A percentile compares a stretch with the other conserved stretches of the same genome.
Evolutionary conservation across 23 red algal genomes (phyloP).

Genomic region (Gracilaria caudata): DNA sequence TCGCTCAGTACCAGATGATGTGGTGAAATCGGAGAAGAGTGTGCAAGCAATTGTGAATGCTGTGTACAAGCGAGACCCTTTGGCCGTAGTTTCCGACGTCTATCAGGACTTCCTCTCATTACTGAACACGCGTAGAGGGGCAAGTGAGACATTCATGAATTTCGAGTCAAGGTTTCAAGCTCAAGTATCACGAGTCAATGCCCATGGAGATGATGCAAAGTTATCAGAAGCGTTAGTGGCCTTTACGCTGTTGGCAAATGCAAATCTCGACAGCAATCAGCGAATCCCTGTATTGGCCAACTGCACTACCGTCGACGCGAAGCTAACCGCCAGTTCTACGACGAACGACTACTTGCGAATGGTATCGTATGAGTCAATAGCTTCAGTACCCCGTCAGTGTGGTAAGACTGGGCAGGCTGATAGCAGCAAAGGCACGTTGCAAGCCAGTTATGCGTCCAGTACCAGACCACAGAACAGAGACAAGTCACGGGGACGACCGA

Average conservation of each 20-base stretch:
- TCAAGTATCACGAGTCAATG: neutral
- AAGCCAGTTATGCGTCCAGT: neutral
- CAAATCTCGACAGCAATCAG: neutral
- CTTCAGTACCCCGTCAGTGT: neutral
- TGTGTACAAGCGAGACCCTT: neutral
- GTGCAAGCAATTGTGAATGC: neutral
- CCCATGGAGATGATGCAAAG: neutral
- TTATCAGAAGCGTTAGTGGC: neutral
- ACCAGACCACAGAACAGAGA: neutral
- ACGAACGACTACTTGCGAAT: neutral
- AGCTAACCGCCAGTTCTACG: neutral
- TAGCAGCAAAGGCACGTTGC: neutral
- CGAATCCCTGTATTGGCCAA: neutral
- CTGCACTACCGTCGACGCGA: neutral
- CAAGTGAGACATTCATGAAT: neutral
- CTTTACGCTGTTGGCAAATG: neutral
- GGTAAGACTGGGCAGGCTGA: neutral
- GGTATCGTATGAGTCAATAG: constrained; percentile 14
- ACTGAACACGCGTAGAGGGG: neutral
- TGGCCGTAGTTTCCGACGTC: neutral
- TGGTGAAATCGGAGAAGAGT: neutral
- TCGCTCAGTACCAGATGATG: neutral
- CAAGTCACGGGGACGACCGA: neutral
- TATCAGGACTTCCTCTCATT: neutral
- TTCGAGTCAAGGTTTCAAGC: constrained; percentile 14